Conservation (phyloP, 805 yeast genomes). For the Kockiozyma suomiensis region DNA sequence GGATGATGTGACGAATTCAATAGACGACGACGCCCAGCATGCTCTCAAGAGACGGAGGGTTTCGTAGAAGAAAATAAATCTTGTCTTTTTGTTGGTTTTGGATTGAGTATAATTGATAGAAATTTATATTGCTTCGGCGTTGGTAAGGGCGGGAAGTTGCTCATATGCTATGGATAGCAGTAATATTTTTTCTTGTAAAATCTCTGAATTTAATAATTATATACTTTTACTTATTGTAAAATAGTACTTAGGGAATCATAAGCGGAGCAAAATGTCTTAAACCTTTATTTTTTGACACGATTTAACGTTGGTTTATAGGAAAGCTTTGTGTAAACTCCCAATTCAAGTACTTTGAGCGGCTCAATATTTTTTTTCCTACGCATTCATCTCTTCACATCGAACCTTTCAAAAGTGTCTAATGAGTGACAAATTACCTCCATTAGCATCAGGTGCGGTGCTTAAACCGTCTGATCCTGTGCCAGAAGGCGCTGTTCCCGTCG, state of each 20-base stretch:
- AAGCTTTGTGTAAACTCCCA: neutral
- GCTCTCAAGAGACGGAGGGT: slow-evolving; percentile 16
- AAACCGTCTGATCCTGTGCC: slow-evolving; percentile 86
- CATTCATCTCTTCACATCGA: too few relatives aligned
- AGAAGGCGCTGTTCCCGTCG: slow-evolving; percentile 71
- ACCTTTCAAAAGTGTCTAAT: neutral
- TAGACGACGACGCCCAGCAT: neutral
- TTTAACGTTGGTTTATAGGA: too few relatives aligned
- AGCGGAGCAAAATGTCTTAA: too few relatives aligned
- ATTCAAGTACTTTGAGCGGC: neutral
- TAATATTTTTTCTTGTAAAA: neutral
- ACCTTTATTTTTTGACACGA: too few relatives aligned
- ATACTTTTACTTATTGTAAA: neutral
- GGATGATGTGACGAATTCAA: neutral
- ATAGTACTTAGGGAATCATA: too few relatives aligned
- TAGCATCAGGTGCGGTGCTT: slow-evolving; percentile 90
- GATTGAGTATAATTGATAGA: neutral
- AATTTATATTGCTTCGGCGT: neutral
- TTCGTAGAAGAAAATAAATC: neutral
- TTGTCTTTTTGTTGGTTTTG: neutral
- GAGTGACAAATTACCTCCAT: slow-evolving; percentile 17
- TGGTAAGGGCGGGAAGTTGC: neutral
- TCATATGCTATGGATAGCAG: neutral
- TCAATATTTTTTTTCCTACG: slow-evolving; percentile 10
- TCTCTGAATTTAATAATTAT: neutral